Evolutionary conservation across 176 grass and related monocot species (phyloP), one percentile per base, ranked within the genome.

Genomic region (Elaeis guineensis): DNA sequence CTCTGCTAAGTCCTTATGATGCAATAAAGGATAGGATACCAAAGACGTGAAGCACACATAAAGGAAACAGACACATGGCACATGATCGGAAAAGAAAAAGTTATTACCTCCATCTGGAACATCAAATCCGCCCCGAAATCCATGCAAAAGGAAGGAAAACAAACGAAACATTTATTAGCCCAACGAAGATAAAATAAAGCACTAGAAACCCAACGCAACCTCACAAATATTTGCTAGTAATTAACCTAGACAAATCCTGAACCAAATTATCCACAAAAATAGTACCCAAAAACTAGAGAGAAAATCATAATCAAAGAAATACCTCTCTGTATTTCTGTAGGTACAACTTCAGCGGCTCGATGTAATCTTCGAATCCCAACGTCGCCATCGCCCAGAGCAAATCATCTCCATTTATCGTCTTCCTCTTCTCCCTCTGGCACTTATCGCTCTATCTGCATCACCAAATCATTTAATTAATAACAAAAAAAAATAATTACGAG

Each of bases 351-450:
- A 97, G 83, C 18, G 92, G 92, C 17, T 97, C 92, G 3, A 97
- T 80, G 61, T 97, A 97, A 59, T 97, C 92, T 70, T 97, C 92
- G 75, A 97, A 97, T 6, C 92, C 92, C 28, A 97, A 75, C 14
- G 92, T 97, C 1, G 87, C 80, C 92, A 97, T 97, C 54, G 92
- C 92, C 81, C 81, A 97, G 17, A 97, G 80, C 57, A 97, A 76
- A 80, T 97, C 92, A 5, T 97, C 92, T 9, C 92, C 92, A 50
- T 97, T 97, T 68, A 97, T 97, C 1, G 92, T 97, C 78, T 97
- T 97, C 14, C 92, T 74, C 76, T 97, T 97, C 75, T 97, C 92
- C 74, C 89, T 87, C 78, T 97, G 92, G 62, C 92, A 97, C 61
- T 97, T 97, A 80, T 97, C 92, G 49, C 87, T 91, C 22, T 87